Percentiles rank a stretch among this genome's conserved stretches.
These are phyloP conservation scores for Botrytis pseudocinerea DNA, from an alignment of 2,329 filamentous ascomycete species.

Conservation along the genomic window DNA sequence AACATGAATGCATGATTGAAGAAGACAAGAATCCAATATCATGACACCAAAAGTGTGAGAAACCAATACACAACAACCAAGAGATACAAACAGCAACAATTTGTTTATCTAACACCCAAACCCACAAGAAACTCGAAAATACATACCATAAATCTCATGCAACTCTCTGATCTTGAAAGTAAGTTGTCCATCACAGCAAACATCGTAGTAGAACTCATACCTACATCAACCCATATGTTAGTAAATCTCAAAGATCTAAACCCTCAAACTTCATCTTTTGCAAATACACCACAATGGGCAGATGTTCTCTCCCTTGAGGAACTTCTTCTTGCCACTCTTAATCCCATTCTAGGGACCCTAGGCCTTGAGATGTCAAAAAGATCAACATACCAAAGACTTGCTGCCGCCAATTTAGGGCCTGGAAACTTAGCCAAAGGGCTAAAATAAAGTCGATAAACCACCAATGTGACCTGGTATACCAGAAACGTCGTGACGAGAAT, in stretches of 20 bases:
- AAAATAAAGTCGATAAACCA: conserved; percentile 22
- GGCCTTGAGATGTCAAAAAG: background rate
- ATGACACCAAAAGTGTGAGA: background rate
- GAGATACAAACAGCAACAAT: background rate
- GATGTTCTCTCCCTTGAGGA: no score
- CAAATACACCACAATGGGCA: background rate
- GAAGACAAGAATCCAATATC: no score
- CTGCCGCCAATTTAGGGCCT: conserved; percentile 18
- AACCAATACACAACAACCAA: background rate
- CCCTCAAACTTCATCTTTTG: rapidly evolving
- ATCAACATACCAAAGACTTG: conserved; percentile 14
- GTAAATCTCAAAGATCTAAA: background rate
- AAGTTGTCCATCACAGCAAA: conserved; percentile 11
- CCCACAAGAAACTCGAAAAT: background rate
- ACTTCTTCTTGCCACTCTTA: no score
- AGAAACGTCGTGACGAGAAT: background rate
- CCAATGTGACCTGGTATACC: background rate
- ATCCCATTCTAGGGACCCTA: background rate
- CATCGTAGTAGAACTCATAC: conserved; percentile 21
- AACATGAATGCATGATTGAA: background rate
- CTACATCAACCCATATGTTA: background rate
- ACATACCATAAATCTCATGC: conserved; percentile 17
- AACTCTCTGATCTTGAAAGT: conserved; percentile 17
- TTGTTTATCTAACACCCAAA: background rate
- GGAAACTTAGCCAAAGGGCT: conserved; percentile 11